Evolutionary conservation across 1,284 basidiomycete species (phyloP).

Genomic region (Rhodotorula sp.): DNA sequence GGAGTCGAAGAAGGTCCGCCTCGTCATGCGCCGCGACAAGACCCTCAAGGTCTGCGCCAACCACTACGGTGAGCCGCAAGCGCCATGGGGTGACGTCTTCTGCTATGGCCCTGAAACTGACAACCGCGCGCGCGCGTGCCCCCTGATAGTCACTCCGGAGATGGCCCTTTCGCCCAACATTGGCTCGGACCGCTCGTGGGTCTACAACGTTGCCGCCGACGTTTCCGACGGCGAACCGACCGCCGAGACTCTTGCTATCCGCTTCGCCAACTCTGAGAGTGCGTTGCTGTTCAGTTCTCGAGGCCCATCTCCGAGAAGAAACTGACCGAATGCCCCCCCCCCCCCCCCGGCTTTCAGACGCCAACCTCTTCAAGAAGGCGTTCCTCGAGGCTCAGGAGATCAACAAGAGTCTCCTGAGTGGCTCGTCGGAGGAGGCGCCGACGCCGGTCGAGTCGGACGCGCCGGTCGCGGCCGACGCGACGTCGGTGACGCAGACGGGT

Average conservation of each 20-base stretch:
- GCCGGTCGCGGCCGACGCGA: conserved; percentile 29
- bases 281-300: conserved; percentile 50
- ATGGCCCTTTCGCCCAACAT: conserved; percentile 98
- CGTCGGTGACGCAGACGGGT: conserved; percentile 17
- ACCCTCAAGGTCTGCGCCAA: conserved; percentile 99
- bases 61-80: conserved; percentile 74
- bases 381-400: conserved; percentile 77
- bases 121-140: no score
- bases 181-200: conserved; percentile 98
- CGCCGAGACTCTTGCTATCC: conserved; percentile 93
- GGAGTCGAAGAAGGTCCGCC: conserved; percentile 82
- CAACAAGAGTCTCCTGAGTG: conserved; percentile 59
- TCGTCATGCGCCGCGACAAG: conserved; percentile 99
- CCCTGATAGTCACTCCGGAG: conserved; percentile 68
- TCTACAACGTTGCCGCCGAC: conserved; percentile 88
- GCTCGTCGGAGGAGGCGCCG: conserved; percentile 44
- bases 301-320: no score
- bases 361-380: conserved; percentile 76
- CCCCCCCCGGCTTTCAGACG: conserved; percentile 59
- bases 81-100: not conserved
- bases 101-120: not conserved
- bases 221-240: conserved; percentile 85
- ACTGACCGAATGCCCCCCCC: not conserved
- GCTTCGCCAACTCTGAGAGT: conserved; percentile 97
- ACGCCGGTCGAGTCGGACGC: conserved; percentile 38